Conservation (phyloP, 1,139 yeast genomes). For the Entelexis sorbosivorans region DNA sequence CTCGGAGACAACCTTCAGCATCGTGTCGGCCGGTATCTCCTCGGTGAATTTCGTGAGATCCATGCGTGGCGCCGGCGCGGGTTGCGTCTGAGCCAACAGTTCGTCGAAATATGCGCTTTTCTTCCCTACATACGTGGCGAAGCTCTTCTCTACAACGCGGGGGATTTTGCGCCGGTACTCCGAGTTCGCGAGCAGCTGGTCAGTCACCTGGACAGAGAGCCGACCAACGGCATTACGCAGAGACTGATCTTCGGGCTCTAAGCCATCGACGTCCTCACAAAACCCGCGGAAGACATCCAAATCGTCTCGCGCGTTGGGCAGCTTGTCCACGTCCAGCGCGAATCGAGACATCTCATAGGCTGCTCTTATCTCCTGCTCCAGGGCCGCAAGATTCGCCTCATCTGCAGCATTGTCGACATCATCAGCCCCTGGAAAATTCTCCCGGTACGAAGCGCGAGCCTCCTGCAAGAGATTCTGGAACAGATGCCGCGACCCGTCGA, state of each 20-base stretch:
- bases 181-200: constrained; percentile 35
- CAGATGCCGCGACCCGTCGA: constrained; percentile 13
- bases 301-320: constrained; percentile 16
- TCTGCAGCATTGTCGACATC: constrained; percentile 22
- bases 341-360: constrained; percentile 44
- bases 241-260: constrained; percentile 52
- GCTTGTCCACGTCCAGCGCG: constrained; percentile 41
- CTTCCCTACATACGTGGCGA: constrained; percentile 2
- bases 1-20: not conserved
- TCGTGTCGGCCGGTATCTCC: not conserved
- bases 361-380: constrained; percentile 37
- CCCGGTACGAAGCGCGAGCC: constrained; percentile 7
- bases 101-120: constrained; percentile 8
- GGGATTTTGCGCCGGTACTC: constrained; percentile 15
- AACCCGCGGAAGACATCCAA: constrained; percentile 18
- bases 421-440: not conserved
- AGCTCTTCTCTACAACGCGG: constrained; percentile 7
- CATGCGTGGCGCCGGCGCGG: not conserved
- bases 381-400: constrained; percentile 36
- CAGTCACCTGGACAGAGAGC: constrained; percentile 42
- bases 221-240: constrained; percentile 42
- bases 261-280: constrained; percentile 26
- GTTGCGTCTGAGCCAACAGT: not conserved
- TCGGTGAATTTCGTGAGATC: not conserved
- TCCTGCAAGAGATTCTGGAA: constrained; percentile 13